phyloP scores from a whole-genome alignment of 768 basidiomycete genomes.

The Amanita rimosa region DNA sequence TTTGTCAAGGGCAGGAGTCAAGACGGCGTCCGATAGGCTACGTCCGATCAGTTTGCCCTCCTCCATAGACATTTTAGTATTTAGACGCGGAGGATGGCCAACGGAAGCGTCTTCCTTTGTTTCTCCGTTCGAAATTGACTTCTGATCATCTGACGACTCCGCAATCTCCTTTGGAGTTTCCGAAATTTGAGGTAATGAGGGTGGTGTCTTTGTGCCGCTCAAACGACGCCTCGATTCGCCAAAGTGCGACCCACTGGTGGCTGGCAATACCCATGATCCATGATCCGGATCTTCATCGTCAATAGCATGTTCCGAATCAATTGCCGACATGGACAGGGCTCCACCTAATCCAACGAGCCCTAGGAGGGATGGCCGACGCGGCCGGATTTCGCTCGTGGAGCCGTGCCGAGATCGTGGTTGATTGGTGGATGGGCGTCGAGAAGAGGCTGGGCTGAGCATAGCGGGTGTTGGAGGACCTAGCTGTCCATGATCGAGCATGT shows the following conservation, averaged over 20 bases:
- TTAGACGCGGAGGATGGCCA: background rate
- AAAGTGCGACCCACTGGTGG: background rate
- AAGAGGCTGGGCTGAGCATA: constrained; percentile 31
- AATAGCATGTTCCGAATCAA: constrained; percentile 3
- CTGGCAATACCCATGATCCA: background rate
- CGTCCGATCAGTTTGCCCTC: constrained; percentile 27
- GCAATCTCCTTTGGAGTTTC: background rate
- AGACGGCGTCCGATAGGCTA: constrained; percentile 30
- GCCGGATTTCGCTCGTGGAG: constrained; percentile 2
- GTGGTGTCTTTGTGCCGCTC: constrained; percentile 6
- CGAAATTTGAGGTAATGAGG: constrained; percentile 3
- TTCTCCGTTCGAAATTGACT: background rate
- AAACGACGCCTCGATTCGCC: background rate
- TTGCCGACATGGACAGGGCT: constrained; percentile 26
- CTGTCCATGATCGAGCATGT: constrained; percentile 88
- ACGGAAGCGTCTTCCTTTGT: background rate
- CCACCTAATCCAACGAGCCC: constrained; percentile 18
- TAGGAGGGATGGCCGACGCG: constrained; percentile 6
- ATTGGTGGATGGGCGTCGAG: constrained; percentile 24
- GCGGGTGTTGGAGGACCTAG: constrained; percentile 58
- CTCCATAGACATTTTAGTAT: constrained; percentile 13
- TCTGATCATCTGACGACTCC: background rate
- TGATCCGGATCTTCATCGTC: constrained; percentile 2
- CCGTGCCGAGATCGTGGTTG: constrained; percentile 8
- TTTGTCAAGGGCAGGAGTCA: constrained; percentile 16